Conservation (phyloP, 352 stramenopile genomes). For the Globisporangium emineosum region DNA sequence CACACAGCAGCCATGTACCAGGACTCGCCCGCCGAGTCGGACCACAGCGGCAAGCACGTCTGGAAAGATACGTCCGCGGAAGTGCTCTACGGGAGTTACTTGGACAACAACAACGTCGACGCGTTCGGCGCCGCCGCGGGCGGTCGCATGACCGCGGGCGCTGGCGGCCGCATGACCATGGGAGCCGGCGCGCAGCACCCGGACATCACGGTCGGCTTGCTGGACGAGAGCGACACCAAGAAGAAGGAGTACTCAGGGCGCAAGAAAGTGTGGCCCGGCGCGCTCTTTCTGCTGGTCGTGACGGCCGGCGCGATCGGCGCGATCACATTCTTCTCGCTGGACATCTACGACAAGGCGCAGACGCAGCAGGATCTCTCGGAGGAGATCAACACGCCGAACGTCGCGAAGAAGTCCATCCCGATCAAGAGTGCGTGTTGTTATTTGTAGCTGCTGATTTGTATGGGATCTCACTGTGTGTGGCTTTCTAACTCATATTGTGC, state of each 20-base stretch:
- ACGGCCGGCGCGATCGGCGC: conserved; percentile 37
- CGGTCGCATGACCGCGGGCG: too few species aligned
- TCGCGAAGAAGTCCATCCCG: conserved; percentile 28
- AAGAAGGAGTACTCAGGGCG: conserved; percentile 57
- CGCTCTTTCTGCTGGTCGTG: conserved; percentile 64
- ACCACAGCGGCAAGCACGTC: conserved; percentile 36
- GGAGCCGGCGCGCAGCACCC: conserved; percentile 28
- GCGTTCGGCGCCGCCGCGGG: conserved; percentile 6
- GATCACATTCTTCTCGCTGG: conserved; percentile 64
- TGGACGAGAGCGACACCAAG: conserved; percentile 45
- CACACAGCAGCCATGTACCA: conserved; percentile 15
- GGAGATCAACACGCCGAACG: conserved; percentile 34
- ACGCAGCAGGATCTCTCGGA: conserved; percentile 57
- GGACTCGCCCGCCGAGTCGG: conserved; percentile 22
- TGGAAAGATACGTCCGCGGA: conserved; percentile 75
- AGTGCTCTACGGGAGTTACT: conserved; percentile 71
- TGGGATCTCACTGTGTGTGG: not conserved
- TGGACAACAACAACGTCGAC: conserved; percentile 38
- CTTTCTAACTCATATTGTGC: not conserved
- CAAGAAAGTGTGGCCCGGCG: conserved; percentile 77
- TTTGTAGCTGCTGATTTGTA: conserved; percentile 2
- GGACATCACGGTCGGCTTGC: conserved; percentile 71
- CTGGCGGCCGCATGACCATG: conserved; percentile 16
- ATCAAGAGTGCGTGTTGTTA: conserved; percentile 37
- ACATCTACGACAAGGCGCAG: conserved; percentile 64